Evolutionary conservation across 2,329 filamentous ascomycete species (phyloP), one percentile per base, ranked within the genome.

Genomic region (Pseudohalonectria lignicola): DNA sequence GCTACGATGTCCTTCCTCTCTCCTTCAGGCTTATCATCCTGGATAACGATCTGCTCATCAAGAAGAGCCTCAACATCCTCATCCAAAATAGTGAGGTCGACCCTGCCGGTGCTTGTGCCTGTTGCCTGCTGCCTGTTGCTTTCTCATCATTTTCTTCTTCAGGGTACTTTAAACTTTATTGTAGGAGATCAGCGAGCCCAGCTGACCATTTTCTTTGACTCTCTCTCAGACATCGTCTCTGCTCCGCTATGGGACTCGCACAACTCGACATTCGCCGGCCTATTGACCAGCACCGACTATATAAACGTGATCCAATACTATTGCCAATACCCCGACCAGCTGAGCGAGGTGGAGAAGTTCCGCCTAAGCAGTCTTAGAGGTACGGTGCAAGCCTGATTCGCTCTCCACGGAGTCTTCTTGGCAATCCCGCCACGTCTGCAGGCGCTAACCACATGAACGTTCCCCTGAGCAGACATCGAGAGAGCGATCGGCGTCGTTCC

Each of bases 261-360:
- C 47, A 85, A 81, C 4, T 94, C 88, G 19, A 86, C 83, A 26
- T 98, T 96, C 60, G 92, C 90, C 30, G 92, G 92, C 29, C 75
- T 98, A 35, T 71, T 98, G 47, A 98, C 92, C 20, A 92, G 87
- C 45, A 94, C 87, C 43, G 92, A 98, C 63, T 98, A 92, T 59
- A 93, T 98, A 64, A 98, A 98, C 54, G 82, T 98, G 41, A 94
- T 98, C 30, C 90, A 96, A 59, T 98, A 98, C 63, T 96, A 98
- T 67, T 95, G 87, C 70, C 88, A 96, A 61, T 93, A 92, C 50
- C 92, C 90, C 3, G 86, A 94, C 48, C 83, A 88, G 41, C 74
- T 96, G 43, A 78, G 80, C 47, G 80, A 90, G 55, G 84, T 98
- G 50, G 92, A 96, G 48, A 85, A 94, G 59, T 95, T 98, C 58